A percentile compares a stretch with the other conserved stretches of the same genome.
phyloP scores from a whole-genome alignment of 306 rosid genomes.

The Hylodesmum podocarpum region DNA sequence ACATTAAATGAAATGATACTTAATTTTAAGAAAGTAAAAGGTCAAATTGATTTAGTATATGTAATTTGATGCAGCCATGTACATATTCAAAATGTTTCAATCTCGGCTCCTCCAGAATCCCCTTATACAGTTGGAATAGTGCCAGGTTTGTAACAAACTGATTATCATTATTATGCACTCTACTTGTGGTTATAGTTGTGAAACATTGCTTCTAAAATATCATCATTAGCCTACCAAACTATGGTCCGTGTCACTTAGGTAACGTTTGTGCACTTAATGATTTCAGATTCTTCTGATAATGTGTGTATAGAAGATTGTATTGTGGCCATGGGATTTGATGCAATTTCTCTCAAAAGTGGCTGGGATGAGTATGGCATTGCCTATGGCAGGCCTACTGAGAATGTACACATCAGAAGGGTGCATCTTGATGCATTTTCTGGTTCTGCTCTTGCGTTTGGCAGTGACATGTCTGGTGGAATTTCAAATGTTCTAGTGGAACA shows the following conservation, averaged over 20 bases:
- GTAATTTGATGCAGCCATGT: conserved; percentile 71
- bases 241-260: neutral
- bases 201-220: neutral
- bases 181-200: neutral
- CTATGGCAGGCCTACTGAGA: conserved; percentile 79
- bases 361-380: conserved; percentile 96
- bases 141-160: conserved; percentile 66
- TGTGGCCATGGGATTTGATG: conserved; percentile 72
- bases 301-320: conserved; percentile 92
- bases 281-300: conserved; percentile 86
- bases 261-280: conserved; percentile 19
- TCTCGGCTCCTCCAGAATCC: conserved; percentile 74
- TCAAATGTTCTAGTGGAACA: conserved; percentile 72
- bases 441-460: conserved; percentile 86
- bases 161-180: neutral
- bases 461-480: conserved; percentile 97
- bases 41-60: conserved; percentile 6
- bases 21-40: neutral
- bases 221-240: neutral
- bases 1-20: neutral
- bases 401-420: conserved; percentile 82
- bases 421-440: conserved; percentile 71
- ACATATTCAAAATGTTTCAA: conserved; percentile 74
- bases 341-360: conserved; percentile 92
- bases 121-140: conserved; percentile 86